Evolutionary conservation across 2,329 filamentous ascomycete genomes (phyloP).

Genomic region (Grosmannia huntii): DNA sequence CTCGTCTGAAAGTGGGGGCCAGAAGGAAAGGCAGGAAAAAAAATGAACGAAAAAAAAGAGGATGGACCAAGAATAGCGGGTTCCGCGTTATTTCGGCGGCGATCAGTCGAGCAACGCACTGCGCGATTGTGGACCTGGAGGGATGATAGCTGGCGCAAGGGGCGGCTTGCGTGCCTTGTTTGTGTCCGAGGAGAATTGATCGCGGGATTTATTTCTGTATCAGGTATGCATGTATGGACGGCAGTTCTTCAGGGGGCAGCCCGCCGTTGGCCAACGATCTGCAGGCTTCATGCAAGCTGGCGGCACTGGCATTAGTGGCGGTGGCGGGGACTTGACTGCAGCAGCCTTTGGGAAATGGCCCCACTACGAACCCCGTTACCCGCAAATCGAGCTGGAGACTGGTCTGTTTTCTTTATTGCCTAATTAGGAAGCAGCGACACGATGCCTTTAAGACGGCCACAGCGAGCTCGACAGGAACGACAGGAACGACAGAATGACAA

Average conservation of each 20-base stretch:
- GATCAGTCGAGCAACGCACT: not conserved
- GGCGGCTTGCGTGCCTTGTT: not conserved
- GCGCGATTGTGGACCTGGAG: not conserved
- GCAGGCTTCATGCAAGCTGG: not conserved
- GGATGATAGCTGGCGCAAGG: not conserved
- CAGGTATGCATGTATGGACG: not conserved
- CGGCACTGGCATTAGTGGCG: not conserved
- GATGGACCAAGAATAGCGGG: not conserved
- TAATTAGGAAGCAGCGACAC: conserved; percentile 3
- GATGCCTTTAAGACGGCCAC: not conserved
- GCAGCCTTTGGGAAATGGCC: too few relatives aligned
- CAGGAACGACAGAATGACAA: not conserved
- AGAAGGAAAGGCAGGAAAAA: not conserved
- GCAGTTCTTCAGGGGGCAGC: not conserved
- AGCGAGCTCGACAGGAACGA: not conserved
- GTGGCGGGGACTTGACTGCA: too few relatives aligned
- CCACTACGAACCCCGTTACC: not conserved
- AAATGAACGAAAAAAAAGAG: not conserved
- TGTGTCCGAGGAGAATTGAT: not conserved
- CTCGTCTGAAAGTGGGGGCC: not conserved
- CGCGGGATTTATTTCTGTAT: not conserved
- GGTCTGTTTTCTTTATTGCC: not conserved
- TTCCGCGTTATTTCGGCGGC: not conserved
- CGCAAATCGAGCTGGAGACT: not conserved
- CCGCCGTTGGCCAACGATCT: not conserved